These are phyloP conservation scores for Plectranthus barbatus DNA, from an alignment of 257 asterid genomes.

Conservation along the genomic window DNA sequence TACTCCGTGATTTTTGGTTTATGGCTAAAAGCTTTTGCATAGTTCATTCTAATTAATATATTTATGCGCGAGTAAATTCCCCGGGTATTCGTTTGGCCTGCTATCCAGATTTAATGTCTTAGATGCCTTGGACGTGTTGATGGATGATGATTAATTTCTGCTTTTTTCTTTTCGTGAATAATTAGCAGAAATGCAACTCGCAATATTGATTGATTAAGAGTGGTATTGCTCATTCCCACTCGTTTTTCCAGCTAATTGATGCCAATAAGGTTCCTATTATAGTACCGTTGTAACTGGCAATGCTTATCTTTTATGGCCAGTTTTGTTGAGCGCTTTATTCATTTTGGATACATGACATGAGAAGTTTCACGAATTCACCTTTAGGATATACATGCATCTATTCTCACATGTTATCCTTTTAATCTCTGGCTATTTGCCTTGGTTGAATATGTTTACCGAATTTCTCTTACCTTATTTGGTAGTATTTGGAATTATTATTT, in stretches of 20 bases:
- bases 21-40: background rate
- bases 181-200: background rate
- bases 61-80: background rate
- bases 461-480: background rate
- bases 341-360: background rate
- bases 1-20: background rate
- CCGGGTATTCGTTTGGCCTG: background rate
- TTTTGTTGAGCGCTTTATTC: background rate
- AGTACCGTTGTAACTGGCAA: background rate
- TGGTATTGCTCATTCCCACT: background rate
- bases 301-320: background rate
- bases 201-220: background rate
- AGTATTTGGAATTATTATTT: background rate
- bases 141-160: background rate
- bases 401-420: background rate
- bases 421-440: background rate
- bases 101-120: no score
- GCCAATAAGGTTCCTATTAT: background rate
- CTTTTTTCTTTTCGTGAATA: background rate
- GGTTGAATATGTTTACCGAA: background rate
- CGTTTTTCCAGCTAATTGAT: background rate
- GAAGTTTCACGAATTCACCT: background rate
- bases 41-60: background rate
- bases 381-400: background rate
- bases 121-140: background rate